Conservation (phyloP, 345 rosid species). For the Corymbia maculata region DNA sequence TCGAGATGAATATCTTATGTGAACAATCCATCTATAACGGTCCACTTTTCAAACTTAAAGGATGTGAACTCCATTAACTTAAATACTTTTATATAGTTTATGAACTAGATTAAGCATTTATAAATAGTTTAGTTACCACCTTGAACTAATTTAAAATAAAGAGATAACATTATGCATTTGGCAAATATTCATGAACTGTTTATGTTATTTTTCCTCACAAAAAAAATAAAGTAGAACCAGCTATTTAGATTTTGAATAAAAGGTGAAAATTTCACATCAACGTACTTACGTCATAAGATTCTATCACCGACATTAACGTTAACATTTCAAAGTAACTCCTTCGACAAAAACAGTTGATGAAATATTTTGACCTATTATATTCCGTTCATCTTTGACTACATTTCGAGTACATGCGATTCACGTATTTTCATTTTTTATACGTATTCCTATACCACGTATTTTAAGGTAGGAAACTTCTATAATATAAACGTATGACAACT, state of each 20-base stretch:
- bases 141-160: too few relatives aligned
- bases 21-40: too few relatives aligned
- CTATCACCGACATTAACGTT: fast-evolving
- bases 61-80: background rate
- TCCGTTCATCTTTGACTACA: too few relatives aligned
- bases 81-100: background rate
- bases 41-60: background rate
- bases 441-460: background rate
- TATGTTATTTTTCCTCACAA: too few relatives aligned
- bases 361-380: too few relatives aligned
- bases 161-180: too few relatives aligned
- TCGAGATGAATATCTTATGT: fast-evolving
- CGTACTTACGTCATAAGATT: background rate
- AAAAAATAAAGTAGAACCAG: too few relatives aligned
- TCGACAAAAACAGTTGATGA: fast-evolving
- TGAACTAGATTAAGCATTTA: fast-evolving
- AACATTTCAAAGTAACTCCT: fast-evolving
- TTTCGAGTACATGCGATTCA: background rate
- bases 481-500: background rate
- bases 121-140: too few relatives aligned
- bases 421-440: background rate
- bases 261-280: background rate
- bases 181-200: too few relatives aligned
- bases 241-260: background rate
- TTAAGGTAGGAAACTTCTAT: background rate